Evolutionary conservation across 106 monocot species (phyloP), one percentile per base, ranked within the genome.

Genomic region (Apostasia shenzhenica): DNA sequence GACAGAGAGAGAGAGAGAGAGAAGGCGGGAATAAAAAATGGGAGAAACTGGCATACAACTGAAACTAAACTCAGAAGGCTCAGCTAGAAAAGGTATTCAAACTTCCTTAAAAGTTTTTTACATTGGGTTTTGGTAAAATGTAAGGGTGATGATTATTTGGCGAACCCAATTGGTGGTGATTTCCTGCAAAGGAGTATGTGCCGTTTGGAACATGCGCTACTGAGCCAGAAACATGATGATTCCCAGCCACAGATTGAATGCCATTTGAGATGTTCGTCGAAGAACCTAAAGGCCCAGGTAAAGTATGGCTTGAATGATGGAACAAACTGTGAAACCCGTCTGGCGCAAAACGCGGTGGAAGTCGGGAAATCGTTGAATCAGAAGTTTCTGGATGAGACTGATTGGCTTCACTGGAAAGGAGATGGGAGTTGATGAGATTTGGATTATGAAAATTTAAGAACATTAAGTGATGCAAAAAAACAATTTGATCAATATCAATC

Each of bases 321-420:
- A 68, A 80, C 44, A 69, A 57, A 37, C 70, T 77, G 12, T 64
- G 73, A 45, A 67, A 53, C n/a, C 12, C 66, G 46, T 89, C 86
- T 3, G 75, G 78, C 8, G 71, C 83, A 14, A 72, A 76, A 45
- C 74, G 72, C 3, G 71, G 78, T 5, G 57, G 54, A 1, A 48
- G 48, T 6, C 68, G 78, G 10, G 69, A 59, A 8, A 63, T 38
- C 41, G 72, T 64, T 3, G 70, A 61, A 14, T 82, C 82, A 45
- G 82, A 73, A 48, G 51, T 61, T 60, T 82, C 84, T 9, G 75
- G 71, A 66, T 70, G 68, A 52, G 75, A 62, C 3, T 74, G 69
- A 14, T 38, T 57, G 5, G 61, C 54, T 48, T 79, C 81, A 9
- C 79, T 82, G 79, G 0, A 54, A 48, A 58, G 43, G 3, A 26